phyloP scores from a whole-genome alignment of 73 alveolate genomes.

The Stentor coeruleus region DNA sequence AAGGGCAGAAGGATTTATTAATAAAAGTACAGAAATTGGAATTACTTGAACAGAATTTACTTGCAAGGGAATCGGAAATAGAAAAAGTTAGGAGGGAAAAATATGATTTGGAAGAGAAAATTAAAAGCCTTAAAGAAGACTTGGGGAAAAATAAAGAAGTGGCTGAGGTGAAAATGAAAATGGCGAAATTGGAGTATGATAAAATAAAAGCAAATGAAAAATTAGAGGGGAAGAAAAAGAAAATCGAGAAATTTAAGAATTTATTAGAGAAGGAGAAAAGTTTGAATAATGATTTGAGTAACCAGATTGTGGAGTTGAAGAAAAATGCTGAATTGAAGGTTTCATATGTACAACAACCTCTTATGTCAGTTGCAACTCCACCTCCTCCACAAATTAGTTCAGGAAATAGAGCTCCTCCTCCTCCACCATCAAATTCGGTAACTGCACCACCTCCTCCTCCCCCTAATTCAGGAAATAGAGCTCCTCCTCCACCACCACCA shows the following conservation, averaged over 20 bases:
- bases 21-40: background rate
- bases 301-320: no score
- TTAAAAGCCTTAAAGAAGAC: background rate
- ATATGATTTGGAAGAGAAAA: constrained; percentile 5
- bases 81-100: constrained; percentile 20
- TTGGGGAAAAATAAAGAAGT: background rate
- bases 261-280: background rate
- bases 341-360: constrained; percentile 33
- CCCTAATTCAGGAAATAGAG: background rate
- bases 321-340: no score
- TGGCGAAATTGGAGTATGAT: constrained; percentile 1
- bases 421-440: constrained; percentile 32
- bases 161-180: background rate
- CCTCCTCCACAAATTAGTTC: constrained; percentile 25
- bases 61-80: constrained; percentile 18
- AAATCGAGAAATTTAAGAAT: background rate
- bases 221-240: background rate
- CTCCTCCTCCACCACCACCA: background rate
- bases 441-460: constrained; percentile 36
- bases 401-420: constrained; percentile 1
- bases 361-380: constrained; percentile 10
- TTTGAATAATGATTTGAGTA: no score
- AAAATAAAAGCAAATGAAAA: background rate
- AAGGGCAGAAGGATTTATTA: background rate
- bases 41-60: constrained; percentile 17